Evolutionary conservation across 805 yeast species (phyloP).

Genomic region (Candida patagonica): DNA sequence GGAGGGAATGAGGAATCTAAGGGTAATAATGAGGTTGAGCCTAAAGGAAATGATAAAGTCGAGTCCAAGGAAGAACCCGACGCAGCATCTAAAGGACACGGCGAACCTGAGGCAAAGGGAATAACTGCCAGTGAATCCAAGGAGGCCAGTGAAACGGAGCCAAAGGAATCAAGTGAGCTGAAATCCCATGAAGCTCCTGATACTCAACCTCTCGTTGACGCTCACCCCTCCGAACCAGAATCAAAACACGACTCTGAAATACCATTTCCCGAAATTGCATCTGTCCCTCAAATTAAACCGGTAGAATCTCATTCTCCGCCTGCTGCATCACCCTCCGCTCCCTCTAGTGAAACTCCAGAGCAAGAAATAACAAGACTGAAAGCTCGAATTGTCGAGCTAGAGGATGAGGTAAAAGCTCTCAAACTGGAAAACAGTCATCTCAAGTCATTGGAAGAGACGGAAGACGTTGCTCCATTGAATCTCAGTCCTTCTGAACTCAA

Average conservation of each 20-base stretch:
- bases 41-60: too few relatives aligned
- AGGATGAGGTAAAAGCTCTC: constrained; percentile 16
- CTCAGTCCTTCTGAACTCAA: constrained; percentile 4
- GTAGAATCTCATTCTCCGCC: too few relatives aligned
- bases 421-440: constrained; percentile 9
- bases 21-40: constrained; percentile 4
- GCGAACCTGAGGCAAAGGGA: constrained; percentile 6
- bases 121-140: constrained; percentile 8
- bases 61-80: constrained; percentile 11
- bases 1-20: constrained; percentile 3
- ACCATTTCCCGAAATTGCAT: not conserved
- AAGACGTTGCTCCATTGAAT: not conserved
- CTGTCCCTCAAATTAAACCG: too few relatives aligned
- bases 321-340: too few relatives aligned
- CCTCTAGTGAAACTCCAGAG: too few relatives aligned
- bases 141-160: not conserved
- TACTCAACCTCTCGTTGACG: not conserved
- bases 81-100: constrained; percentile 9
- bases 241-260: not conserved
- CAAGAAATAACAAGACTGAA: not conserved
- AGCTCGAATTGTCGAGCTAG: constrained; percentile 21
- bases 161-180: constrained; percentile 1
- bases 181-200: not conserved
- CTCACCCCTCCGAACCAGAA: not conserved
- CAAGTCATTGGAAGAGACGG: constrained; percentile 7